Base-by-base conservation (phyloP, 345 rosid species). In the Passiflora organensis region DNA sequence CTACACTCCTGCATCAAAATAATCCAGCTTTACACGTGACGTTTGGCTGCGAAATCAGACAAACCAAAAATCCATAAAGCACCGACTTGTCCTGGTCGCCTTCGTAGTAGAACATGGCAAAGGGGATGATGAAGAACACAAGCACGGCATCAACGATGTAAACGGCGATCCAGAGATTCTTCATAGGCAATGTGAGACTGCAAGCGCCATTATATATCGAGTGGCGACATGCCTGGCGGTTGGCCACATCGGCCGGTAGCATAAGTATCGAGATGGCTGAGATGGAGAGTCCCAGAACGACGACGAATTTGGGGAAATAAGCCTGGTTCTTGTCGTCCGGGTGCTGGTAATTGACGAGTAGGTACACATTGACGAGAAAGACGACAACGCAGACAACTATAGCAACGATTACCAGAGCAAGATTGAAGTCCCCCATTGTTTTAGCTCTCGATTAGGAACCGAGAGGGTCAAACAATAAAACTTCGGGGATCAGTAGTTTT, bases 281-380 rank as follows among this genome's bases (percentile, higher is more conserved):
- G 45, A 94, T 34, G 59, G 95, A 83, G 47, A 94, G 78, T 13
- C 99, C 96, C 15, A 94, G 74, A 72, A 94, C 97, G 55, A 94
- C 99, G 47, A 94, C 96, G 78, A 87, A 65, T 74, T 89, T 94
- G 54, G 99, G 99, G 74, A 94, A 86, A 69, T 94, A 94, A 1
- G 99, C 97, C 73, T 94, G 99, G 75, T 94, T 94, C 2, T 86
- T 91, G 44, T 94, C 99, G 62, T 94, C 99, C 0, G 99, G 99
- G 51, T 93, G 99, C 82, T 93, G 99, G 70, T 89, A 93, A 60
- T 93, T 93, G 72, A 93, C 89, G 60, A 93, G 97, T 10, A 93
- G 96, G 67, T 93, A 93, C 46, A 93, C 81, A 71, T 91, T 93
- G 78, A 86, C 86, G 53, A 93, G 58, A 67, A 89, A 78, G 28